phyloP scores from a whole-genome alignment of 2,329 filamentous ascomycete genomes.

The Botrytis paeoniae region DNA sequence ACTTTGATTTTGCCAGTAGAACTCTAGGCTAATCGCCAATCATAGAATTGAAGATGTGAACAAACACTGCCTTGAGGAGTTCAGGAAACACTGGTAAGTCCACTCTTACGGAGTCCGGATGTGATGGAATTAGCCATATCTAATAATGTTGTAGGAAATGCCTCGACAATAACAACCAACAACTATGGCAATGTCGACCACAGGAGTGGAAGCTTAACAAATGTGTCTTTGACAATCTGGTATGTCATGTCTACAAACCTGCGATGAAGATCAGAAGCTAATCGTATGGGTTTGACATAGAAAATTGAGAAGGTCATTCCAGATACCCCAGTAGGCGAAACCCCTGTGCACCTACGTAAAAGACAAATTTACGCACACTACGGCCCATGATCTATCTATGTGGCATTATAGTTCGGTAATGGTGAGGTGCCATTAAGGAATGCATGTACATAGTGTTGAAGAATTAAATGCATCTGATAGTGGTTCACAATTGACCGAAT shows the following conservation, averaged over 20 bases:
- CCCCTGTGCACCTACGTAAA: conserved; percentile 70
- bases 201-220: conserved; percentile 87
- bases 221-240: conserved; percentile 94
- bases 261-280: neutral
- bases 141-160: conserved; percentile 58
- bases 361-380: conserved; percentile 49
- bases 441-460: conserved; percentile 17
- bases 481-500: too few relatives aligned
- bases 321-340: conserved; percentile 65
- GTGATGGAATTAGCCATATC: neutral
- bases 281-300: conserved; percentile 42
- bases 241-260: conserved; percentile 47
- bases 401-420: neutral
- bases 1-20: neutral
- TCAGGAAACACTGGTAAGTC: conserved; percentile 73
- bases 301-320: conserved; percentile 80
- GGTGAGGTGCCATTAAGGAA: neutral
- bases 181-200: conserved; percentile 91
- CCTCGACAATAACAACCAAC: conserved; percentile 95
- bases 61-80: conserved; percentile 86
- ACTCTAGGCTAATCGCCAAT: conserved; percentile 18
- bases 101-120: neutral
- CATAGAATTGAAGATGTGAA: conserved; percentile 88
- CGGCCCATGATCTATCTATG: conserved; percentile 8
- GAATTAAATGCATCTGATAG: too few relatives aligned